A percentile compares a stretch with the other conserved stretches of the same genome.
Evolutionary conservation across 1,139 yeast species (phyloP).

Genomic region (Tardiomyces blankii): DNA sequence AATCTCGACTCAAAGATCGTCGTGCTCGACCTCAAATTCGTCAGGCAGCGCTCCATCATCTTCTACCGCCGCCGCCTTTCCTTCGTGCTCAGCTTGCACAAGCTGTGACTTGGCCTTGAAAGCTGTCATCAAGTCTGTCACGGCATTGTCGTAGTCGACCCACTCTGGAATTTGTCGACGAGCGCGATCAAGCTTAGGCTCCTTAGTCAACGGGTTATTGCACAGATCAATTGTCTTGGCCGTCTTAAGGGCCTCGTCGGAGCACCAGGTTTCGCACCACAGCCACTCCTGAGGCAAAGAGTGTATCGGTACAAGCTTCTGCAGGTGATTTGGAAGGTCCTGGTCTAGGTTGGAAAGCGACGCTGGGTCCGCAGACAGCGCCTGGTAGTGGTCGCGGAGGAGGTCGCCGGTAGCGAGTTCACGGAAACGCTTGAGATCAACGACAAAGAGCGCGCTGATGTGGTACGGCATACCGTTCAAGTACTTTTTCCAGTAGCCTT

Average conservation of each 20-base stretch:
- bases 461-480: slow-evolving; percentile 58
- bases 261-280: slow-evolving; percentile 94
- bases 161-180: slow-evolving; percentile 71
- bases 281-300: slow-evolving; percentile 77
- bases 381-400: slow-evolving; percentile 78
- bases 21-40: slow-evolving; percentile 14
- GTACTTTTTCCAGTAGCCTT: slow-evolving; percentile 75
- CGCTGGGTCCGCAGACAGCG: slow-evolving; percentile 62
- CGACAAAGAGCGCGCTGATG: slow-evolving; percentile 75
- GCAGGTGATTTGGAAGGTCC: slow-evolving; percentile 83
- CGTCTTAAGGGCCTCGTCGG: slow-evolving; percentile 42
- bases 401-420: slow-evolving; percentile 62
- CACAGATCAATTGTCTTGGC: slow-evolving; percentile 81
- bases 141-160: slow-evolving; percentile 49
- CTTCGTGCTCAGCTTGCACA: not conserved
- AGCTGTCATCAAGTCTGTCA: slow-evolving; percentile 18
- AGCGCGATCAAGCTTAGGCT: slow-evolving; percentile 64
- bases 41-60: too few species aligned
- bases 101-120: not conserved
- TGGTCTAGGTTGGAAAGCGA: slow-evolving; percentile 83
- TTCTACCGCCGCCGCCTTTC: too few species aligned
- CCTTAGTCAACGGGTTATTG: slow-evolving; percentile 72
- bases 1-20: slow-evolving; percentile 16
- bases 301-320: slow-evolving; percentile 50
- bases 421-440: slow-evolving; percentile 62